phyloP scores from a whole-genome alignment of 1,284 basidiomycete species.

The Marasmius fiardii region DNA sequence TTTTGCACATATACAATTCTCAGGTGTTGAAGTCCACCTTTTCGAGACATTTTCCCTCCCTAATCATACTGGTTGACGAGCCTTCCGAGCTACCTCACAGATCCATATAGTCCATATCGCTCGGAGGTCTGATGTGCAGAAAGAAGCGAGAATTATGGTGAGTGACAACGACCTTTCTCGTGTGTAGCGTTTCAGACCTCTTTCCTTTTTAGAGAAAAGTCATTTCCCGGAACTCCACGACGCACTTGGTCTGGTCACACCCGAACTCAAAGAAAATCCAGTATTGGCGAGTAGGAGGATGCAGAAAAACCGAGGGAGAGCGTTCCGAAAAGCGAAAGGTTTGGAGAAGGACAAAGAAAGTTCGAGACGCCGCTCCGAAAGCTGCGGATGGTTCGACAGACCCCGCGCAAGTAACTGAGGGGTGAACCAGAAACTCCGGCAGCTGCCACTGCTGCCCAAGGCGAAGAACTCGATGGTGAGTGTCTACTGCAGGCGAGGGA shows the following conservation, averaged over 20 bases:
- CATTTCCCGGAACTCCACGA: slow-evolving; percentile 89
- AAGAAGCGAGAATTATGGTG: slow-evolving; percentile 92
- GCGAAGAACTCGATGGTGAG: slow-evolving; percentile 50
- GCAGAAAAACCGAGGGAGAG: slow-evolving; percentile 80
- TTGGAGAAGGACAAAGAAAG: slow-evolving; percentile 63
- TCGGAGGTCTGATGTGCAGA: slow-evolving; percentile 89
- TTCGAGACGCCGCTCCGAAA: slow-evolving; percentile 20
- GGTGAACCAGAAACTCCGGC: slow-evolving; percentile 23
- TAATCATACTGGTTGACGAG: slow-evolving; percentile 87
- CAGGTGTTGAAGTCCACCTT: slow-evolving; percentile 84
- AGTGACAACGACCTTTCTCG: slow-evolving; percentile 12
- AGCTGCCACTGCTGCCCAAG: slow-evolving; percentile 19
- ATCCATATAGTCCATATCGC: slow-evolving; percentile 96
- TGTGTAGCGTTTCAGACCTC: not conserved
- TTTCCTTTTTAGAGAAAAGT: slow-evolving; percentile 91
- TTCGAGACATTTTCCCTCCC: slow-evolving; percentile 79
- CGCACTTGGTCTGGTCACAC: slow-evolving; percentile 78
- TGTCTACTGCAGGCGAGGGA: too few relatives aligned
- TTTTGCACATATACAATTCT: not conserved
- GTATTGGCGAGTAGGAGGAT: slow-evolving; percentile 70
- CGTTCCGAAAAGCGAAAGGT: slow-evolving; percentile 82
- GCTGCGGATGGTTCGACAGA: slow-evolving; percentile 21
- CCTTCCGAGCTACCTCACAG: slow-evolving; percentile 81
- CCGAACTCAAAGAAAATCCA: slow-evolving; percentile 72
- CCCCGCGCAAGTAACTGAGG: slow-evolving; percentile 26